Percentiles rank a stretch among this genome's conserved stretches.
These are phyloP conservation scores for Candida multigemmis DNA, from an alignment of 805 yeast species.

Conservation along the genomic window DNA sequence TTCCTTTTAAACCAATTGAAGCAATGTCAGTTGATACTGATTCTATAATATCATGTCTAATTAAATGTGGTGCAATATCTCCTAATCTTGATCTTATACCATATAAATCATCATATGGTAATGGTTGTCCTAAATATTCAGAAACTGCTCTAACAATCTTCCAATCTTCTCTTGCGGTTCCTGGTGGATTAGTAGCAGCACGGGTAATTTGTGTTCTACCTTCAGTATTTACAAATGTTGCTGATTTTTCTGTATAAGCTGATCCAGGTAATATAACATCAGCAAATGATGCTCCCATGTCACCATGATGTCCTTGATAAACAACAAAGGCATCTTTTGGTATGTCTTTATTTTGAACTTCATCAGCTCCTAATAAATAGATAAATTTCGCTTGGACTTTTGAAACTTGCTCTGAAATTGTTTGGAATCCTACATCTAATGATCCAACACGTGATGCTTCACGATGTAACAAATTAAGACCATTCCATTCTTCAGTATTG, in stretches of 20 bases:
- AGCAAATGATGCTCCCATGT: slow-evolving; percentile 78
- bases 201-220: slow-evolving; percentile 81
- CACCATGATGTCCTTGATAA: slow-evolving; percentile 91
- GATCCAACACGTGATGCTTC: slow-evolving; percentile 87
- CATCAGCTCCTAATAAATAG: slow-evolving; percentile 81
- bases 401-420: slow-evolving; percentile 37
- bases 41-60: slow-evolving; percentile 69
- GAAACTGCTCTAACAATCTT: slow-evolving; percentile 74
- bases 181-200: slow-evolving; percentile 84
- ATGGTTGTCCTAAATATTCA: slow-evolving; percentile 60
- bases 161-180: slow-evolving; percentile 90
- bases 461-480: slow-evolving; percentile 71
- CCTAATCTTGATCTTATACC: slow-evolving; percentile 61
- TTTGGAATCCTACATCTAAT: slow-evolving; percentile 71
- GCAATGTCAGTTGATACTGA: slow-evolving; percentile 51
- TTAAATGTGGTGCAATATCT: slow-evolving; percentile 74
- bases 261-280: slow-evolving; percentile 83
- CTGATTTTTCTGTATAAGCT: slow-evolving; percentile 82
- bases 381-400: slow-evolving; percentile 58
- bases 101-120: slow-evolving; percentile 69
- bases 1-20: slow-evolving; percentile 45
- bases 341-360: slow-evolving; percentile 55
- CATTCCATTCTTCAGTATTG: slow-evolving; percentile 71
- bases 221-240: slow-evolving; percentile 82
- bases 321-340: slow-evolving; percentile 83